Base-by-base conservation (phyloP, 495 filamentous ascomycete genomes). In the Recurvomyces mirabilis region DNA sequence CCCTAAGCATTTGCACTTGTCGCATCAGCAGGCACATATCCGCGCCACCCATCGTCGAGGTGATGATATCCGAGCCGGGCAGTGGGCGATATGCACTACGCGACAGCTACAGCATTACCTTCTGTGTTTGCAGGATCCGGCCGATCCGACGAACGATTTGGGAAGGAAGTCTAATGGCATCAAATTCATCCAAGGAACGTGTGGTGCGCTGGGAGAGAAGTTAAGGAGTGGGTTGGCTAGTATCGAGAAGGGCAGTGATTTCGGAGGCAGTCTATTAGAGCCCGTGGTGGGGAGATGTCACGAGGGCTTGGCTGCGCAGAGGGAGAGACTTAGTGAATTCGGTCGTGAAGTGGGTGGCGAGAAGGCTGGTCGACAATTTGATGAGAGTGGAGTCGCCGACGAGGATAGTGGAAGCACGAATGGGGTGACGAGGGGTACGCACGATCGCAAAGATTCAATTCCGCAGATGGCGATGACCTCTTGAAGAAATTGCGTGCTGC, bases 61-160 rank as follows among this genome's bases (percentile, higher is more conserved):
- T 1, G 46, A 54, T n/a, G 6, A 24, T 15, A 20, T 46, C 5
- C 33, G 51, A 5, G 51, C 51, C 3, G 51, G 40, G 3, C 51
- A 46, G 18, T 54, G 46, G 46, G 40, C 37, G 19, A 46, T 50
- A 5, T 19, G 28, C 2, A 31, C 23, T 4, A 0, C 12, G 23
- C 20, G 38, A 12, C 32, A 52, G 1, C 22, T 33, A 13, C 56
- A 59, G 30, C 64, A 59, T 5, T 71, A 63, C 47, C 51, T 66
- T 11, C 49, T 81, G 18, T 77, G 69, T 49, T 57, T 81, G 4
- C 76, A 79, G 53, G 75, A 81, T 44, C 78, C 78, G 0, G 71
- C 72, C 2, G 66, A 78, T 44, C 64, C 65, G 23, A 60, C 65
- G 51, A 74, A 74, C 43, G 73, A 81, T 50, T 59, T 79, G 0